phyloP scores from a whole-genome alignment of 2,329 filamentous ascomycete species.

The Stemphylium vesicarium region DNA sequence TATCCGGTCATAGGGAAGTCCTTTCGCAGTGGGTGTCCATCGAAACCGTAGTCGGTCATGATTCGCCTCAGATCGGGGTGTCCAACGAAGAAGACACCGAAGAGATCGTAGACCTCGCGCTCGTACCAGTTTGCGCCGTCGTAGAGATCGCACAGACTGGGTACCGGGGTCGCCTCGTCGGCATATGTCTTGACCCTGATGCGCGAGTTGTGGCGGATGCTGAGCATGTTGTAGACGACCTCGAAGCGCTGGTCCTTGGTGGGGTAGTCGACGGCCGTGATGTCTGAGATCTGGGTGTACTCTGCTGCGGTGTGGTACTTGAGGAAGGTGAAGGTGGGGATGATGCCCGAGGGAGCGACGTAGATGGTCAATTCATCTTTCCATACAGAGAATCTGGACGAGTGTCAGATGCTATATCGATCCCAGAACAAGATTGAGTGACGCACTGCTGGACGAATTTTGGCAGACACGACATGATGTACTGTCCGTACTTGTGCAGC shows the following conservation, averaged over 20 bases:
- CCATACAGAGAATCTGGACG: slow-evolving; percentile 85
- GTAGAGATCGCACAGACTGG: slow-evolving; percentile 83
- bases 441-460: slow-evolving; percentile 91
- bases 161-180: slow-evolving; percentile 92
- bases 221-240: slow-evolving; percentile 96
- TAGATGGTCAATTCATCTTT: slow-evolving; percentile 98
- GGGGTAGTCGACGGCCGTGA: slow-evolving; percentile 95
- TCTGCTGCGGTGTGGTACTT: slow-evolving; percentile 98
- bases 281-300: slow-evolving; percentile 89
- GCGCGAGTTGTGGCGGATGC: slow-evolving; percentile 92
- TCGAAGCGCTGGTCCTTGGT: slow-evolving; percentile 96
- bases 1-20: slow-evolving; percentile 98
- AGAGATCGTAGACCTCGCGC: slow-evolving; percentile 96
- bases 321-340: slow-evolving; percentile 92
- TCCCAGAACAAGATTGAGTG: not conserved
- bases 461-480: slow-evolving; percentile 93
- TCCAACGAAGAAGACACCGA: slow-evolving; percentile 93
- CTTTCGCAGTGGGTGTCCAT: slow-evolving; percentile 95
- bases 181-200: slow-evolving; percentile 99
- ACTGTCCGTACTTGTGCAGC: slow-evolving; percentile 93
- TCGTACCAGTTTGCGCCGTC: slow-evolving; percentile 99
- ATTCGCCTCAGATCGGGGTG: slow-evolving; percentile 96
- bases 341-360: slow-evolving; percentile 84
- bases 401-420: not conserved
- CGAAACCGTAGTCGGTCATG: slow-evolving; percentile 99